These are phyloP conservation scores for Acacia acuminata DNA, from an alignment of 306 rosid genomes.

Conservation along the genomic window DNA sequence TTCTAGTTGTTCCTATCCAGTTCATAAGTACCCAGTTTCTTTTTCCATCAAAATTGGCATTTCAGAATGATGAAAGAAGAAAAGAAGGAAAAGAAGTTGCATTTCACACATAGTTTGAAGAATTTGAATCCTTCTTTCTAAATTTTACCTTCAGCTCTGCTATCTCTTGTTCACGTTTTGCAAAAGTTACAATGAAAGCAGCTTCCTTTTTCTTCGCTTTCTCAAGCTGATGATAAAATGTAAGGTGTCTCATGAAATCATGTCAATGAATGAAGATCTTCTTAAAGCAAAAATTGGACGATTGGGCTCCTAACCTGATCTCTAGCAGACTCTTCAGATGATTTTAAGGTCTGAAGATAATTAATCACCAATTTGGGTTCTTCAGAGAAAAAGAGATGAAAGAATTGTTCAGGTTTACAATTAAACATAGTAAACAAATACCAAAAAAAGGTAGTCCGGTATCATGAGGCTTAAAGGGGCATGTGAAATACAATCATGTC, in stretches of 20 bases:
- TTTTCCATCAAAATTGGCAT: not conserved
- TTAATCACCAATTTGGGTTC: conserved; percentile 73
- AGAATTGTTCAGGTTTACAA: conserved; percentile 15
- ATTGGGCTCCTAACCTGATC: conserved; percentile 68
- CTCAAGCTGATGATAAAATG: conserved; percentile 62
- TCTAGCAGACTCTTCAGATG: conserved; percentile 79
- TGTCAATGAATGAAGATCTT: conserved; percentile 11
- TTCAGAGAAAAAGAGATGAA: conserved; percentile 30
- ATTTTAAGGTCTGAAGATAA: conserved; percentile 80
- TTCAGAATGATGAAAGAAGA: not conserved
- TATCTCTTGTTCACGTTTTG: conserved; percentile 93
- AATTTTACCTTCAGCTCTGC: conserved; percentile 81
- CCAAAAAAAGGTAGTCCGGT: not conserved
- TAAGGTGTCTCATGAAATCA: conserved; percentile 24
- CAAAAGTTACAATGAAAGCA: conserved; percentile 89
- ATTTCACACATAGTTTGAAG: not conserved
- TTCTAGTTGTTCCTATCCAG: too few species aligned
- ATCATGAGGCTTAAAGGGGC: not conserved
- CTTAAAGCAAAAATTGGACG: conserved; percentile 15
- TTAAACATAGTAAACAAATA: conserved; percentile 10
- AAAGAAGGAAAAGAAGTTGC: not conserved
- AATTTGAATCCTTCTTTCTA: not conserved
- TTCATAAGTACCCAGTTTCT: too few species aligned
- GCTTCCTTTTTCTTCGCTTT: conserved; percentile 98
- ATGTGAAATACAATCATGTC: not conserved